Conservation (phyloP, 345 rosid species). For the Corchorus capsularis region DNA sequence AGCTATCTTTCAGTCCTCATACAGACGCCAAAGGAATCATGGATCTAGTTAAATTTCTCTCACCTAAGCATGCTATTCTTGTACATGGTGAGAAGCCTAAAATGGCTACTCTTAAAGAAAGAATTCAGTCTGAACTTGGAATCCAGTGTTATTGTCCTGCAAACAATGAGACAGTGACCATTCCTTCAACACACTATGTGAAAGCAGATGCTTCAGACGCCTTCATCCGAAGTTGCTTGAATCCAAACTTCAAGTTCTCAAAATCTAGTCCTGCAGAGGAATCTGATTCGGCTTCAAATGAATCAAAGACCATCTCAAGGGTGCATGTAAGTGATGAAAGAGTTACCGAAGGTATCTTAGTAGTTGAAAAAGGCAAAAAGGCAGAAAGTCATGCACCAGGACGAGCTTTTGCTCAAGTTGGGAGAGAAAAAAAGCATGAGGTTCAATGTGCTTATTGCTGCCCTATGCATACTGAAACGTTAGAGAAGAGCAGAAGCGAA, state of each 20-base stretch:
- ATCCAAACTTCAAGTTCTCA: slow-evolving; percentile 66
- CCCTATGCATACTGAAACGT: slow-evolving; percentile 36
- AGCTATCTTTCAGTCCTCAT: slow-evolving; percentile 92
- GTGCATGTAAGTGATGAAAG: slow-evolving; percentile 66
- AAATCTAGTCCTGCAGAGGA: slow-evolving; percentile 28
- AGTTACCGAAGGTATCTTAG: slow-evolving; percentile 56
- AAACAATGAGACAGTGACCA: slow-evolving; percentile 62
- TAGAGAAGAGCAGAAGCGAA: slow-evolving; percentile 15
- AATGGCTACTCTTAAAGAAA: slow-evolving; percentile 75
- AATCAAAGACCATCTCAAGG: slow-evolving; percentile 13
- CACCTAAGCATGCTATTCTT: slow-evolving; percentile 78
- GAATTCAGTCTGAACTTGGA: slow-evolving; percentile 66
- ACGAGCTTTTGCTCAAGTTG: slow-evolving; percentile 52
- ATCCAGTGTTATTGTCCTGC: slow-evolving; percentile 78
- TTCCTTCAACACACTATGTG: slow-evolving; percentile 58
- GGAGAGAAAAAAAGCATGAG: slow-evolving; percentile 50
- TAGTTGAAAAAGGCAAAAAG: slow-evolving; percentile 55
- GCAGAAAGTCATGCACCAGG: slow-evolving; percentile 73
- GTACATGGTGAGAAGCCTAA: slow-evolving; percentile 94
- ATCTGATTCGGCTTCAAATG: slow-evolving; percentile 27
- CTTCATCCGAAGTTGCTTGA: slow-evolving; percentile 60
- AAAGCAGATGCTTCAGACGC: slow-evolving; percentile 67
- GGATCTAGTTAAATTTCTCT: slow-evolving; percentile 89
- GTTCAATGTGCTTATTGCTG: slow-evolving; percentile 64
- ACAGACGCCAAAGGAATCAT: slow-evolving; percentile 93